These are phyloP conservation scores for Exophiala sp. DNA, from an alignment of 2,329 filamentous ascomycete species.

Conservation along the genomic window DNA sequence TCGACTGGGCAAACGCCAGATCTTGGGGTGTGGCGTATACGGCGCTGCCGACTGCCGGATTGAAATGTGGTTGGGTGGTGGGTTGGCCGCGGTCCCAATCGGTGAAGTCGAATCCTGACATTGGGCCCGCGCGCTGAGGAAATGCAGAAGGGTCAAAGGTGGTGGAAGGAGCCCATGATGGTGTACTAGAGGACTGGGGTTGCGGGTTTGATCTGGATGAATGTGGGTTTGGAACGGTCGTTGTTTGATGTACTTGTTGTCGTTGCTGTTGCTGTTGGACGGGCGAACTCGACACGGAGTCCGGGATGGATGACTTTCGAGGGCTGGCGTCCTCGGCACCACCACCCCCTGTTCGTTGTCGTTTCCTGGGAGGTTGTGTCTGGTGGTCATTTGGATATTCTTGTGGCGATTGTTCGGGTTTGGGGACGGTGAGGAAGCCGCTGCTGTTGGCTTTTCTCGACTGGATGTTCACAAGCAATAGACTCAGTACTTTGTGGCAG, in stretches of 20 bases:
- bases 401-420: constrained; percentile 20
- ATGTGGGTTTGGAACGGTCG: neutral
- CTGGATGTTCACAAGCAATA: constrained; percentile 34
- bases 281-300: constrained; percentile 15
- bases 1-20: constrained; percentile 25
- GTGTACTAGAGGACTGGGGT: constrained; percentile 15
- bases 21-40: constrained; percentile 27
- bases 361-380: constrained; percentile 33
- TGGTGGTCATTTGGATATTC: constrained; percentile 19
- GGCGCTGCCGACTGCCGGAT: constrained; percentile 18
- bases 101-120: constrained; percentile 19
- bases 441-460: constrained; percentile 25
- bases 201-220: constrained; percentile 4
- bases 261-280: too few relatives aligned
- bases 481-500: constrained; percentile 35
- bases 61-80: constrained; percentile 20
- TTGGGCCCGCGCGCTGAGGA: constrained; percentile 10
- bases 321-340: constrained; percentile 15
- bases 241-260: too few relatives aligned
- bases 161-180: constrained; percentile 17
- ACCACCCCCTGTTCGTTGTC: constrained; percentile 13
- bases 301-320: constrained; percentile 20
- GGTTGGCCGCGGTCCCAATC: constrained; percentile 25
- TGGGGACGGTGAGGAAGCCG: constrained; percentile 23
- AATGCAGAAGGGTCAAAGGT: constrained; percentile 18